phyloP scores from a whole-genome alignment of 257 asterid species.

The Parsonsia alboflavescens region DNA sequence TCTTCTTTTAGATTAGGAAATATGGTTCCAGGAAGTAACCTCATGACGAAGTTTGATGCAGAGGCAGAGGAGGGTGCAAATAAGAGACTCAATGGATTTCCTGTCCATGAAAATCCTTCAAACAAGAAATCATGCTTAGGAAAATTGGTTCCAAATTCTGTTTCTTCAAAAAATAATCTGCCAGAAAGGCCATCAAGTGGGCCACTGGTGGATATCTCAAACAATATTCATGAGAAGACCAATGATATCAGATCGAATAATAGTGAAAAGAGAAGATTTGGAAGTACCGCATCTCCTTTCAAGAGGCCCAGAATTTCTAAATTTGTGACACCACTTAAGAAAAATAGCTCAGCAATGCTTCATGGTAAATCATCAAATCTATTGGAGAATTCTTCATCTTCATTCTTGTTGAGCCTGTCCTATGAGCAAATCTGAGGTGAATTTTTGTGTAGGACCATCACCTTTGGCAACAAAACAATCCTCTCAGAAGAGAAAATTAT shows the following conservation, averaged over 20 bases:
- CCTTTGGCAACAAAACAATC: conserved; percentile 53
- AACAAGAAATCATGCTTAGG: conserved; percentile 21
- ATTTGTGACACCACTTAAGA: conserved; percentile 59
- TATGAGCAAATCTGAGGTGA: conserved; percentile 31
- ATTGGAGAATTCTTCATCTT: conserved; percentile 20
- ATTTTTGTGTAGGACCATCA: conserved; percentile 47
- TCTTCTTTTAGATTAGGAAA: conserved; percentile 33
- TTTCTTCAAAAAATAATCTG: conserved; percentile 25
- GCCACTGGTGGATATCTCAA: conserved; percentile 67
- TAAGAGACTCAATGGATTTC: conserved; percentile 26
- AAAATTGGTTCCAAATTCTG: conserved; percentile 27
- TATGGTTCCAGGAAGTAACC: conserved; percentile 55
- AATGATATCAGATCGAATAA: conserved; percentile 32
- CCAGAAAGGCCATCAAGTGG: conserved; percentile 38
- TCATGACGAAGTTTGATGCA: conserved; percentile 77
- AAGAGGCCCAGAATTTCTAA: conserved; percentile 80
- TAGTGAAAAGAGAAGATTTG: conserved; percentile 59
- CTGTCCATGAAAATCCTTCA: conserved; percentile 26
- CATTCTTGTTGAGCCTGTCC: conserved; percentile 19
- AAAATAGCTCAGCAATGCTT: conserved; percentile 30
- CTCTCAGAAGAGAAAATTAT: conserved; percentile 47
- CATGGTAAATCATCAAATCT: conserved; percentile 46
- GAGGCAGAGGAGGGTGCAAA: conserved; percentile 45
- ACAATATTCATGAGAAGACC: conserved; percentile 29
- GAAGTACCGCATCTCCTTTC: conserved; percentile 63